Base-by-base conservation (phyloP, 2,329 filamentous ascomycete genomes). In the Epichloe sylvatica region DNA sequence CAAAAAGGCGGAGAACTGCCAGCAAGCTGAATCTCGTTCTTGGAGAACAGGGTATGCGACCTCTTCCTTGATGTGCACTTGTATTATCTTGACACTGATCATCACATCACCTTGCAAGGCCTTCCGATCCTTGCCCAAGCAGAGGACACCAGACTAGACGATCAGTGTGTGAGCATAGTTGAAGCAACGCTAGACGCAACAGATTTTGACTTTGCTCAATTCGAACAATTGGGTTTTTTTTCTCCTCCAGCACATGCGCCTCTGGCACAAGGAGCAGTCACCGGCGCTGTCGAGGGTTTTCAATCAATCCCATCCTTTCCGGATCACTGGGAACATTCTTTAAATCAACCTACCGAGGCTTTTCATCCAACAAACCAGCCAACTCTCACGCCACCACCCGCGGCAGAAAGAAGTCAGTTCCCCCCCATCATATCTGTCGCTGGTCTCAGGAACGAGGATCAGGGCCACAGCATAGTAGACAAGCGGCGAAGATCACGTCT, bases 1-100 rank as follows among this genome's bases (percentile, higher is more conserved):
- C 66, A 45, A 68, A 68, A 56, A 60, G 66, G 51, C 60, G 63
- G 51, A 61, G 65, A 50, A 67, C 64, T 38, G 59, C 59, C 44
- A 62, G 58, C 49, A 62, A 66, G 54, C 54, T 58, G 54, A 59
- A 54, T 52, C 55, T 64, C 57, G 60, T 62, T 49, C 58, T 61
- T 59, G 61, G 60, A 59, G 62, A 67, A 51, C 42, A 62, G 55
- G 60, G 66, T 69, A 65, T 49, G 66, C 64, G 25, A 13, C n/a
- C 7, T 8, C 15, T 4, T 25, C 21, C 11, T 23, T 37, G 15
- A 15, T 38, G 25, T 23, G 21, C 25, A n/a, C 33, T 19, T n/a
- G 21, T 3, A 13, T 25, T 3, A 13, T 25, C 19, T 7, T 13
- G 19, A 41, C 5, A 23, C 39, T 41, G 19, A 43, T 19, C 34